Percentiles rank a stretch among this genome's conserved stretches.
These are phyloP conservation scores for Moesziomyces parantarcticus DNA, from an alignment of 1,284 basidiomycete species.

Conservation along the genomic window DNA sequence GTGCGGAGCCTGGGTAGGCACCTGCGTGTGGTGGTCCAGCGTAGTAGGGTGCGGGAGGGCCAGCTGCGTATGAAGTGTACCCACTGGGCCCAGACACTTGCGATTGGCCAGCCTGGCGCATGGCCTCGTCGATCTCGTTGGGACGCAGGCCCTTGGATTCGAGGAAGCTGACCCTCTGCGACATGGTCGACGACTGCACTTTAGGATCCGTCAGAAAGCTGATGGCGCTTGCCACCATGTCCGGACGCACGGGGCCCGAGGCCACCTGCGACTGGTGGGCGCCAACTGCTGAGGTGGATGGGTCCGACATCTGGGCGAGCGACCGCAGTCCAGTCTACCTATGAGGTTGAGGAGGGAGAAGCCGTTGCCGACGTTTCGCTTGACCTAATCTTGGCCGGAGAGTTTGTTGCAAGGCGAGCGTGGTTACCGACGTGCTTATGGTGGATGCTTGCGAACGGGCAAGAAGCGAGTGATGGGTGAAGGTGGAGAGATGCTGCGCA, in stretches of 20 bases:
- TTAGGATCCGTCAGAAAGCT: constrained; percentile 69
- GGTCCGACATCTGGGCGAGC: constrained; percentile 36
- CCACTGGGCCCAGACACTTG: constrained; percentile 21
- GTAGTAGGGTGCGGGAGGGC: constrained; percentile 43
- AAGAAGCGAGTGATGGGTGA: not conserved
- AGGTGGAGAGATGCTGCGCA: not conserved
- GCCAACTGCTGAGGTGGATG: constrained; percentile 42
- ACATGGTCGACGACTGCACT: constrained; percentile 77
- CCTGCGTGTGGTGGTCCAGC: constrained; percentile 25
- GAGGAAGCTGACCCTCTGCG: constrained; percentile 89
- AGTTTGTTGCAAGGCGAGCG: too few species aligned
- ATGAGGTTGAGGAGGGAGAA: not conserved
- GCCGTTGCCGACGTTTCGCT: not conserved
- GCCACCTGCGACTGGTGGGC: constrained; percentile 28
- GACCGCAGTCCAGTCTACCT: not conserved
- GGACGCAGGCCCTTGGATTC: constrained; percentile 89
- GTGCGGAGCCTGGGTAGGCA: constrained; percentile 16
- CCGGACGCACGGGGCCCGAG: constrained; percentile 45
- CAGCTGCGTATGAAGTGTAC: constrained; percentile 33
- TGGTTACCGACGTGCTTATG: too few species aligned
- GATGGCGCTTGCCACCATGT: constrained; percentile 63
- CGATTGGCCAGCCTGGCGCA: constrained; percentile 71
- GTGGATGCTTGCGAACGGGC: too few species aligned
- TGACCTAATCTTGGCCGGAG: too few species aligned
- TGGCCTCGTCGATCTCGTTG: constrained; percentile 86